Evolutionary conservation across 441 rosid genomes (phyloP).

Genomic region (Arabidopsis hybrid): DNA sequence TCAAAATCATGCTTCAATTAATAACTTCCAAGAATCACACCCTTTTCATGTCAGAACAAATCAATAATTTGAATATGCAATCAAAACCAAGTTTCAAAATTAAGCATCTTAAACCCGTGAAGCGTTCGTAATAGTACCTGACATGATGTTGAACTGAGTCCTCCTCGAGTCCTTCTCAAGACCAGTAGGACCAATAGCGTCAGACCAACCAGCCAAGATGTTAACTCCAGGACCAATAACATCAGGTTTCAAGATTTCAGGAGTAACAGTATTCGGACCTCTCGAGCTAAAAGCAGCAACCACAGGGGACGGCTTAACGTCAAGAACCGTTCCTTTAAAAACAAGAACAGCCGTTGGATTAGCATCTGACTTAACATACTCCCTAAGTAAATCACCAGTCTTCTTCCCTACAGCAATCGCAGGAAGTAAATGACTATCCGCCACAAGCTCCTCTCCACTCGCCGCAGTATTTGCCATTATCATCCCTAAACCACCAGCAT

Average conservation of each 20-base stretch:
- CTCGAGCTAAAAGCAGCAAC: conserved; percentile 96
- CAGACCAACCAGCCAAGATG: conserved; percentile 88
- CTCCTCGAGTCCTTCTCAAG: conserved; percentile 68
- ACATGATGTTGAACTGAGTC: conserved; percentile 75
- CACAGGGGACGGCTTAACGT: conserved; percentile 77
- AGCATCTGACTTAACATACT: conserved; percentile 49
- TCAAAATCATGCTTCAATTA: neutral
- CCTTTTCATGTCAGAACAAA: neutral
- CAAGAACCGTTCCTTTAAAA: conserved; percentile 76
- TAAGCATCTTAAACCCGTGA: conserved; percentile 22
- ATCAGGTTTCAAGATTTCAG: conserved; percentile 91
- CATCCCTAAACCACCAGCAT: conserved; percentile 92
- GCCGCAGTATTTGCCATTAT: conserved; percentile 74
- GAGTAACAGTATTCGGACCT: conserved; percentile 84
- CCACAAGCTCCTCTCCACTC: conserved; percentile 88
- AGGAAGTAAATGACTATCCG: conserved; percentile 86
- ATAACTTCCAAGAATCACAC: neutral
- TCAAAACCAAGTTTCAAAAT: neutral
- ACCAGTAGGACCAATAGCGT: conserved; percentile 79
- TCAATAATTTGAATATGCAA: neutral
- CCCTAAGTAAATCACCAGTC: conserved; percentile 65
- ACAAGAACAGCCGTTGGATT: conserved; percentile 66
- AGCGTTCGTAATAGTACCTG: conserved; percentile 54
- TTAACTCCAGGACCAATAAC: conserved; percentile 94
- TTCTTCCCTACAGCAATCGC: conserved; percentile 78